phyloP scores from a whole-genome alignment of 352 stramenopile species.

The Phytopythium montanum region DNA sequence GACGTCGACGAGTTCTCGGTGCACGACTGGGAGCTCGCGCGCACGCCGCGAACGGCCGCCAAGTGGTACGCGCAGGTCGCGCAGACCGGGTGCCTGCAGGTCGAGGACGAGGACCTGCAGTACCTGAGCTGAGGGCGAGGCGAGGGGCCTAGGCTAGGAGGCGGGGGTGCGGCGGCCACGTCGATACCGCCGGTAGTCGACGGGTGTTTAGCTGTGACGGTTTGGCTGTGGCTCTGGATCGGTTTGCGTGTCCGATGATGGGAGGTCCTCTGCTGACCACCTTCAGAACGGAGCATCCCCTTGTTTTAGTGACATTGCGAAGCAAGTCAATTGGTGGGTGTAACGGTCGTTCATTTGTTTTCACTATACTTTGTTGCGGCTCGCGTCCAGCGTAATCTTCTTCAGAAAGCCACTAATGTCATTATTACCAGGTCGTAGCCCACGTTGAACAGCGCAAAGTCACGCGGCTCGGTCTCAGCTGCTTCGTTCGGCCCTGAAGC shows the following conservation, averaged over 20 bases:
- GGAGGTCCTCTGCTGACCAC: slow-evolving; percentile 7
- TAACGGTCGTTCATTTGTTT: not conserved
- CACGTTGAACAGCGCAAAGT: not conserved
- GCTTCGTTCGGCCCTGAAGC: not conserved
- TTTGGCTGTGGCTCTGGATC: too few species aligned
- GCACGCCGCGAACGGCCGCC: slow-evolving; percentile 38
- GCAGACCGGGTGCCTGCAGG: slow-evolving; percentile 21
- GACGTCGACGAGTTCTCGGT: slow-evolving; percentile 24
- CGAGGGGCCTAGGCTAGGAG: too few species aligned
- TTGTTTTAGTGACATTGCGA: not conserved
- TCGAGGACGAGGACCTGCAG: slow-evolving; percentile 23
- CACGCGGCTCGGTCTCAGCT: slow-evolving; percentile 2
- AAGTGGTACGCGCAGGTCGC: slow-evolving; percentile 33
- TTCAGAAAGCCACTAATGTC: not conserved
- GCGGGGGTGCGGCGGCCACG: too few species aligned
- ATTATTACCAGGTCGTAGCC: not conserved
- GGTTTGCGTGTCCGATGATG: not conserved
- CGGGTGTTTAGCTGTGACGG: too few species aligned
- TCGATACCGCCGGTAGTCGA: too few species aligned
- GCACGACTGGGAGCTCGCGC: slow-evolving; percentile 20
- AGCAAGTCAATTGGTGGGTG: not conserved
- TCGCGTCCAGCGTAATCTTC: not conserved
- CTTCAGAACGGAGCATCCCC: not conserved
- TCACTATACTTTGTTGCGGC: not conserved
- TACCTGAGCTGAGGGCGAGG: slow-evolving; percentile 5